These are phyloP conservation scores for Termitomyces sp. DNA, from an alignment of 1,284 basidiomycete genomes.

Conservation along the genomic window DNA sequence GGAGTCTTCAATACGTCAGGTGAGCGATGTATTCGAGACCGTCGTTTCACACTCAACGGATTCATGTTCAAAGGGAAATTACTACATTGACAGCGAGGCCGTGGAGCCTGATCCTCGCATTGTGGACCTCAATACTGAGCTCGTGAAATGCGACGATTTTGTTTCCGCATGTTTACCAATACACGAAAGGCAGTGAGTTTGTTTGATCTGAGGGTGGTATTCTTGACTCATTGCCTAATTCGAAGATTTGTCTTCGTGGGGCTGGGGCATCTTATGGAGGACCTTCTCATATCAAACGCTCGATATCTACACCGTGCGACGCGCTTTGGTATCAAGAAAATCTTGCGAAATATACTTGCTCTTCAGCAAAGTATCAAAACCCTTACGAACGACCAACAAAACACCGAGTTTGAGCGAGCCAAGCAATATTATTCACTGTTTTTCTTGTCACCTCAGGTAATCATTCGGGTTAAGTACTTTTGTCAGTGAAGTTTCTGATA, in stretches of 20 bases:
- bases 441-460: conserved; percentile 66
- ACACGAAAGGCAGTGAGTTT: conserved; percentile 61
- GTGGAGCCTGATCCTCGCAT: conserved; percentile 89
- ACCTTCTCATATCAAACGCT: conserved; percentile 74
- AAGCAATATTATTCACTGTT: conserved; percentile 83
- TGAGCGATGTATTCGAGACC: conserved; percentile 29
- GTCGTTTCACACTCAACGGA: neutral
- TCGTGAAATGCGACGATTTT: conserved; percentile 75
- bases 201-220: neutral
- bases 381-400: conserved; percentile 55
- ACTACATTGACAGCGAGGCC: conserved; percentile 75
- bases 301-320: conserved; percentile 72
- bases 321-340: conserved; percentile 79
- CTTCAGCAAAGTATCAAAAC: conserved; percentile 91
- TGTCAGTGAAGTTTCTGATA: neutral
- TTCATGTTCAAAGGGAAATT: conserved; percentile 62
- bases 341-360: conserved; percentile 86
- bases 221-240: conserved; percentile 8
- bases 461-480: conserved; percentile 18
- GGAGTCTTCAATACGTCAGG: conserved; percentile 71
- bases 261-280: conserved; percentile 83
- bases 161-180: conserved; percentile 58
- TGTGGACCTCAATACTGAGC: conserved; percentile 80
- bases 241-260: conserved; percentile 83
- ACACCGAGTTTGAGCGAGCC: conserved; percentile 71